Percentiles rank a stretch among this genome's conserved stretches.
Evolutionary conservation across 306 rosid species (phyloP).

Genomic region (Castanospermum australe): DNA sequence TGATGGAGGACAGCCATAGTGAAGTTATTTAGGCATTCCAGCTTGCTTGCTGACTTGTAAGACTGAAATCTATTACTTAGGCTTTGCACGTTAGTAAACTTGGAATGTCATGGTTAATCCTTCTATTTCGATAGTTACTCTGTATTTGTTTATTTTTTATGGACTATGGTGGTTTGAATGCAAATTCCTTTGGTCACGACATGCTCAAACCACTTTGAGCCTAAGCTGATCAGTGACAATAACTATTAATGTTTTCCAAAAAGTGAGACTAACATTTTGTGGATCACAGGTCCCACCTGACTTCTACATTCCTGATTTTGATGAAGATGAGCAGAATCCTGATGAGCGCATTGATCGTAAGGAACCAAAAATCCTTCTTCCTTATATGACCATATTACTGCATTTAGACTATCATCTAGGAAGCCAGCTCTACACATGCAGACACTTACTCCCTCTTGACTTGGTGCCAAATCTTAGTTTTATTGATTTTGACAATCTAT

Average conservation of each 20-base stretch:
- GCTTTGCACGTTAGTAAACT: neutral
- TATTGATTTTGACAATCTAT: slow-evolving; percentile 12
- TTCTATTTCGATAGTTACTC: neutral
- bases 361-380: slow-evolving; percentile 15
- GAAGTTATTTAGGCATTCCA: neutral
- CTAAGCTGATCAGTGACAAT: neutral
- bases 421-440: neutral
- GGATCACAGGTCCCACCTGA: slow-evolving; percentile 90
- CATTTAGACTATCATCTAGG: neutral
- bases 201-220: neutral
- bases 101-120: neutral
- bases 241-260: neutral
- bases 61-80: slow-evolving; percentile 9
- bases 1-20: neutral
- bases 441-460: neutral
- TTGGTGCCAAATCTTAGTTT: neutral
- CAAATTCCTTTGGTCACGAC: neutral
- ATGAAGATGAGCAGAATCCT: slow-evolving; percentile 93
- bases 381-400: neutral
- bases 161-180: neutral
- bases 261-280: slow-evolving; percentile 16
- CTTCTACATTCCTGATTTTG: slow-evolving; percentile 86
- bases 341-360: slow-evolving; percentile 95
- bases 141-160: neutral
- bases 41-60: neutral